Evolutionary conservation across 176 grass and related monocot species (phyloP).

Genomic region (Oryza australiensis): DNA sequence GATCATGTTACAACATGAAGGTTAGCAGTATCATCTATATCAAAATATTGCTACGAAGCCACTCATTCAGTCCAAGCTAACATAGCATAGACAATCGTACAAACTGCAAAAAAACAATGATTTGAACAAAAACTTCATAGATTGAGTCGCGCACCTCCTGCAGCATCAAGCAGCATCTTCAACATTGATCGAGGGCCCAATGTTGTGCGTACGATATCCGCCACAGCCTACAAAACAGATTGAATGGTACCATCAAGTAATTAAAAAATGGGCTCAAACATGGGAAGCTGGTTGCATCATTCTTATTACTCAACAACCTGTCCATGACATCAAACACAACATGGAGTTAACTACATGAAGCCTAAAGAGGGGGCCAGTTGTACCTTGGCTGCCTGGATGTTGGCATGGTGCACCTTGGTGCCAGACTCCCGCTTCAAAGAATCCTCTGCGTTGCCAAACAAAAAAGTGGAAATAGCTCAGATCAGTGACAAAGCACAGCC

Average conservation of each 20-base stretch:
- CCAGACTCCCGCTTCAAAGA: constrained; percentile 82
- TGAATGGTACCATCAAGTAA: not conserved
- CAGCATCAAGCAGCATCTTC: constrained; percentile 87
- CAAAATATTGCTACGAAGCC: not conserved
- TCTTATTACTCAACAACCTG: not conserved
- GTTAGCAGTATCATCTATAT: not conserved
- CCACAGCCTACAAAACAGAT: constrained; percentile 57
- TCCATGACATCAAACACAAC: not conserved
- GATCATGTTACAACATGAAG: not conserved
- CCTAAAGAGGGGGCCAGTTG: not conserved
- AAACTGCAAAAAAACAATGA: not conserved
- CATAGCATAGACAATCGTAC: not conserved
- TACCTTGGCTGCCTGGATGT: constrained; percentile 86
- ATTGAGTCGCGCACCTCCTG: constrained; percentile 44
- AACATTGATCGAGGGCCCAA: constrained; percentile 89
- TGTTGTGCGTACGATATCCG: constrained; percentile 79
- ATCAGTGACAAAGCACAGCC: not conserved
- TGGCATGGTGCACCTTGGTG: constrained; percentile 66
- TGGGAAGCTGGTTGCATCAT: not conserved
- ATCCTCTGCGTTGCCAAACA: constrained; percentile 57
- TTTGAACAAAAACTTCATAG: not conserved
- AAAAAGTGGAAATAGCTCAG: not conserved
- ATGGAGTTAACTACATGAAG: too few species aligned
- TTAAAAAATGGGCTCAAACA: not conserved
- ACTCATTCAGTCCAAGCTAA: not conserved